Percentiles rank a stretch among this genome's conserved stretches.
Evolutionary conservation across 345 rosid species (phyloP).

Genomic region (Clarkia xantiana): DNA sequence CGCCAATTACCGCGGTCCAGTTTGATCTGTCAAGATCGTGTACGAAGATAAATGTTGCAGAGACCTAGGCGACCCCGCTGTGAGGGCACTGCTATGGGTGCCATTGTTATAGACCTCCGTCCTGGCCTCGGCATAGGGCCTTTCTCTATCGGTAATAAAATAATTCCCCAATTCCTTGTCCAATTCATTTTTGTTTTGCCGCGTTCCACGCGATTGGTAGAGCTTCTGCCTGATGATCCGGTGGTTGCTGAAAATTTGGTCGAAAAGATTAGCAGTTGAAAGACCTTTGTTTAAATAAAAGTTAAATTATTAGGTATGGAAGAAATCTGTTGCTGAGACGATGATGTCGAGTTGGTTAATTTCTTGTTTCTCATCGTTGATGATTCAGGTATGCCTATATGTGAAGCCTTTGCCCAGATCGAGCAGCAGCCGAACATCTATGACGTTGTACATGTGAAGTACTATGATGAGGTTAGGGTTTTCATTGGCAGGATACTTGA

Average conservation of each 20-base stretch:
- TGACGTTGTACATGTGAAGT: slow-evolving; percentile 92
- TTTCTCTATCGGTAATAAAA: slow-evolving; percentile 67
- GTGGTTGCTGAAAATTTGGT: slow-evolving; percentile 1
- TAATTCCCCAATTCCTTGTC: too few species aligned
- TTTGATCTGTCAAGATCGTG: background rate
- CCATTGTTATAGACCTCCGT: slow-evolving; percentile 82
- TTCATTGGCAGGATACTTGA: too few species aligned
- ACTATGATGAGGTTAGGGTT: slow-evolving; percentile 62
- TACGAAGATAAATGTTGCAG: slow-evolving; percentile 29
- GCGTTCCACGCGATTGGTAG: background rate
- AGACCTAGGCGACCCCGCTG: slow-evolving; percentile 65
- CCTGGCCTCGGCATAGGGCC: slow-evolving; percentile 92
- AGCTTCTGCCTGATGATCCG: too few species aligned
- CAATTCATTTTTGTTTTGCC: background rate
- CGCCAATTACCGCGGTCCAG: too few species aligned
- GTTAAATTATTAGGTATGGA: too few species aligned
- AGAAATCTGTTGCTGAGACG: too few species aligned
- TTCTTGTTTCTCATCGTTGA: slow-evolving; percentile 4
- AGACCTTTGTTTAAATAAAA: too few species aligned
- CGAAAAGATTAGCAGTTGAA: too few species aligned
- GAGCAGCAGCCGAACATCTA: slow-evolving; percentile 92
- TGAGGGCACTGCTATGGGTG: slow-evolving; percentile 98
- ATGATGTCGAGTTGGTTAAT: background rate
- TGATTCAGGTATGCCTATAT: slow-evolving; percentile 73
- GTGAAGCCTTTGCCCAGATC: slow-evolving; percentile 82